Conservation (phyloP, 371 early-diverging fungal species). For the Mucor circinelloides region DNA sequence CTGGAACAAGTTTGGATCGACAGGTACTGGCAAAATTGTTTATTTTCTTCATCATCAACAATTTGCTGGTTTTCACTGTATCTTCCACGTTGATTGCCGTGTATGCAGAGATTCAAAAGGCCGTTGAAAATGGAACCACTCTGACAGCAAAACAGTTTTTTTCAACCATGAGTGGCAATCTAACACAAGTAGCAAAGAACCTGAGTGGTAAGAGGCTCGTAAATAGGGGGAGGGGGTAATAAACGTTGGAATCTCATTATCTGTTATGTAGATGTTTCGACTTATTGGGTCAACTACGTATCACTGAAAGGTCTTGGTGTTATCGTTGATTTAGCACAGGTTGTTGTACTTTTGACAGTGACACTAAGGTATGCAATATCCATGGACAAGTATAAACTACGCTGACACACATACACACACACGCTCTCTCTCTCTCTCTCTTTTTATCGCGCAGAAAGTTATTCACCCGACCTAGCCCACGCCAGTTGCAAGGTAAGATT, state of each 20-base stretch:
- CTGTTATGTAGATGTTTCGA: slow-evolving; percentile 37
- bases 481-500: slow-evolving; percentile 60
- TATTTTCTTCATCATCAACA: slow-evolving; percentile 75
- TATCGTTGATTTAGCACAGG: slow-evolving; percentile 71
- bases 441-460: slow-evolving; percentile 35
- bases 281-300: slow-evolving; percentile 76
- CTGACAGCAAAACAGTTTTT: slow-evolving; percentile 29
- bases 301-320: slow-evolving; percentile 67
- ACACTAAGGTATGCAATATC: slow-evolving; percentile 45
- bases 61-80: slow-evolving; percentile 67
- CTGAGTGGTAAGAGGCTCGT: slow-evolving; percentile 38
- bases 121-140: slow-evolving; percentile 26
- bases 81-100: slow-evolving; percentile 55
- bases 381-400: background rate
- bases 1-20: slow-evolving; percentile 76
- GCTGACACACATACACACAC: too few species aligned
- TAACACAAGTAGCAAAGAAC: slow-evolving; percentile 38
- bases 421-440: too few species aligned
- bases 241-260: background rate
- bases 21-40: slow-evolving; percentile 76
- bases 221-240: too few species aligned
- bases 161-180: slow-evolving; percentile 27
- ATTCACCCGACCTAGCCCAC: slow-evolving; percentile 70
- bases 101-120: slow-evolving; percentile 46
- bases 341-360: slow-evolving; percentile 57